These are phyloP conservation scores for Alternaria arbusti DNA, from an alignment of 2,329 filamentous ascomycete species.

Conservation along the genomic window DNA sequence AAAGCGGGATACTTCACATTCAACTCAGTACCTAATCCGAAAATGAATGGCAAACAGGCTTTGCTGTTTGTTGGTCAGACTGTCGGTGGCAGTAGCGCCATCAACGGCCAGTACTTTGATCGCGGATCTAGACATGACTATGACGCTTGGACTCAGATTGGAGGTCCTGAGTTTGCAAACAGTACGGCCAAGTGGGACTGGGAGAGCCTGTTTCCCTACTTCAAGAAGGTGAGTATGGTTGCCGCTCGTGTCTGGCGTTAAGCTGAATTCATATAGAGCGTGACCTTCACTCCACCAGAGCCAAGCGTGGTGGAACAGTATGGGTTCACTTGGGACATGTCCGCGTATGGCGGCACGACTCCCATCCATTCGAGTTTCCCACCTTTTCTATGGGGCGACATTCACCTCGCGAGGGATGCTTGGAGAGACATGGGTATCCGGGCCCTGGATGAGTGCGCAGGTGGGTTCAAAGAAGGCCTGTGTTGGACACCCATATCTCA, in stretches of 20 bases:
- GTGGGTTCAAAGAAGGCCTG: slow-evolving; percentile 7
- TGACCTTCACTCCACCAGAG: slow-evolving; percentile 12
- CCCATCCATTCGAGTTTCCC: slow-evolving; percentile 10
- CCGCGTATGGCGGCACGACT: slow-evolving; percentile 6
- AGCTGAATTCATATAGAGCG: background rate
- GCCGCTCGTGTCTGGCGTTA: background rate
- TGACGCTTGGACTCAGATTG: slow-evolving; percentile 15
- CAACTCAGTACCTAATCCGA: slow-evolving; percentile 6
- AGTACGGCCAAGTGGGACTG: slow-evolving; percentile 16
- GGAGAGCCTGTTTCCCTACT: slow-evolving; percentile 22
- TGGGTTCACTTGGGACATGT: slow-evolving; percentile 12
- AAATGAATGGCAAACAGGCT: background rate
- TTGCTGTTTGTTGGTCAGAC: slow-evolving; percentile 6
- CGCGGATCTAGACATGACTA: slow-evolving; percentile 10
- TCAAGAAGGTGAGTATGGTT: slow-evolving; percentile 9
- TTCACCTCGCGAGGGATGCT: slow-evolving; percentile 1
- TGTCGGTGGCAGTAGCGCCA: slow-evolving; percentile 16
- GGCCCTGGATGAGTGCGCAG: slow-evolving; percentile 1
- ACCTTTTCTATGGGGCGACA: slow-evolving; percentile 10
- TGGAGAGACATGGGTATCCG: slow-evolving; percentile 9
- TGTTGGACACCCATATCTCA: slow-evolving; percentile 12
- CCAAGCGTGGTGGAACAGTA: background rate
- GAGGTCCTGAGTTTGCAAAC: slow-evolving; percentile 1
- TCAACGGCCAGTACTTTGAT: slow-evolving; percentile 16
- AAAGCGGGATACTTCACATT: background rate